These are phyloP conservation scores for Colletotrichum truncatum DNA, from an alignment of 2,329 filamentous ascomycete genomes.

Conservation along the genomic window DNA sequence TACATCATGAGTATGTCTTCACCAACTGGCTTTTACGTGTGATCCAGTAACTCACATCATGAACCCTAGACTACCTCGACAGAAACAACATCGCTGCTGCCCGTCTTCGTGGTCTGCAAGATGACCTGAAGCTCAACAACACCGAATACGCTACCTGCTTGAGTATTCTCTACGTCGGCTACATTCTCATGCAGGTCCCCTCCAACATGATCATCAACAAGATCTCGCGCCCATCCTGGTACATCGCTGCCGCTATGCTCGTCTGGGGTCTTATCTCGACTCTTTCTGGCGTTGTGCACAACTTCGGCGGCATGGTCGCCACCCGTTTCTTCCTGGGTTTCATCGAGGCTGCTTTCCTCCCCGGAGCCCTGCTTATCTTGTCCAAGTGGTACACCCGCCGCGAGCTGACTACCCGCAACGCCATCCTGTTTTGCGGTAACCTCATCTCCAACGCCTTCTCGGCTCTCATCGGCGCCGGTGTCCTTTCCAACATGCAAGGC, in stretches of 20 bases:
- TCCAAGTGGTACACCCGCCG: constrained; percentile 74
- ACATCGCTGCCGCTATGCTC: constrained; percentile 61
- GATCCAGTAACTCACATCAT: constrained; percentile 69
- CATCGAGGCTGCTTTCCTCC: constrained; percentile 71
- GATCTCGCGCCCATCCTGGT: constrained; percentile 59
- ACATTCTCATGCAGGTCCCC: constrained; percentile 71
- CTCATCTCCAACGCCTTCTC: constrained; percentile 69
- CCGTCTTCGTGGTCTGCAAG: constrained; percentile 70
- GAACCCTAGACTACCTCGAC: constrained; percentile 69
- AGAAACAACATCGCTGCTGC: constrained; percentile 76
- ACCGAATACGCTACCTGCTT: constrained; percentile 72
- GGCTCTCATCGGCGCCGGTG: constrained; percentile 66
- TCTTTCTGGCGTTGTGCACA: constrained; percentile 59
- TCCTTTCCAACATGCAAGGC: constrained; percentile 66
- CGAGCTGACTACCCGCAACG: constrained; percentile 63
- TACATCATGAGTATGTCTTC: constrained; percentile 63
- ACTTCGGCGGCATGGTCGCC: constrained; percentile 63
- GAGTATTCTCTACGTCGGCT: constrained; percentile 73
- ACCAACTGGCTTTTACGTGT: neutral
- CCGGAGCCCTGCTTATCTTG: constrained; percentile 70
- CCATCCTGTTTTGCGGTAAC: constrained; percentile 67
- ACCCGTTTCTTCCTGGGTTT: constrained; percentile 70
- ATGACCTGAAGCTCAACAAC: constrained; percentile 64
- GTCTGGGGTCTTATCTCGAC: constrained; percentile 70
- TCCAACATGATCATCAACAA: constrained; percentile 67